Evolutionary conservation across 495 filamentous ascomycete species (phyloP).

Genomic region (Parathielavia appendiculata): DNA sequence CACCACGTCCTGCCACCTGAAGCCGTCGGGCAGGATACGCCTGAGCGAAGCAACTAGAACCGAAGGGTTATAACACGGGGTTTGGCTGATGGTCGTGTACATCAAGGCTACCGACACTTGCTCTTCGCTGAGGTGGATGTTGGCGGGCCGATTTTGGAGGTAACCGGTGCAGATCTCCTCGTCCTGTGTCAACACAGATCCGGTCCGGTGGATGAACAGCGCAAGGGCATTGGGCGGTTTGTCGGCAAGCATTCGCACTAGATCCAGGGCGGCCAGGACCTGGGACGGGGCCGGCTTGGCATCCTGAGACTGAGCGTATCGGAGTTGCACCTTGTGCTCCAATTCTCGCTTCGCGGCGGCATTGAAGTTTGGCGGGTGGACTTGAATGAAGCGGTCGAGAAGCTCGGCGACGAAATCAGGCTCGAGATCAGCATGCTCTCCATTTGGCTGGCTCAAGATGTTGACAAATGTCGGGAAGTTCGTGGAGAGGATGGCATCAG

Average conservation of each 20-base stretch:
- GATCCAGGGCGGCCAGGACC: conserved; percentile 66
- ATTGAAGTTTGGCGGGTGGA: conserved; percentile 75
- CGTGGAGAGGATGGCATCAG: conserved; percentile 74
- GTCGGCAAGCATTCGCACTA: conserved; percentile 60
- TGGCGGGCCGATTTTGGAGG: conserved; percentile 59
- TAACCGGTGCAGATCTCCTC: conserved; percentile 48
- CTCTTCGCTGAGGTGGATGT: conserved; percentile 67
- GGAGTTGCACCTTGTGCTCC: conserved; percentile 57
- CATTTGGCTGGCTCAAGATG: conserved; percentile 55
- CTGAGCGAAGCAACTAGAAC: conserved; percentile 59
- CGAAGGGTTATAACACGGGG: conserved; percentile 66
- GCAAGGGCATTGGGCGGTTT: conserved; percentile 62
- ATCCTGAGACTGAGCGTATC: conserved; percentile 55
- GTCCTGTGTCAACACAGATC: conserved; percentile 52
- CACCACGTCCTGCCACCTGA: conserved; percentile 80
- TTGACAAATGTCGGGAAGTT: conserved; percentile 70
- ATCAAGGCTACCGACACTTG: conserved; percentile 78
- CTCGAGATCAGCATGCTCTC: conserved; percentile 57
- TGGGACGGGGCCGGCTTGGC: conserved; percentile 60
- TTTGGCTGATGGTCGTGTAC: conserved; percentile 66
- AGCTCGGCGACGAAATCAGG: conserved; percentile 66
- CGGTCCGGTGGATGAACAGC: conserved; percentile 69
- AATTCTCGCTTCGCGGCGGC: conserved; percentile 66
- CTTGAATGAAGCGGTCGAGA: conserved; percentile 74
- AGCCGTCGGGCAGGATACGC: conserved; percentile 46